Percentiles rank a stretch among this genome's conserved stretches.
phyloP scores from a whole-genome alignment of 2,329 filamentous ascomycete genomes.

The Nannizziopsis arthrosporioides region DNA sequence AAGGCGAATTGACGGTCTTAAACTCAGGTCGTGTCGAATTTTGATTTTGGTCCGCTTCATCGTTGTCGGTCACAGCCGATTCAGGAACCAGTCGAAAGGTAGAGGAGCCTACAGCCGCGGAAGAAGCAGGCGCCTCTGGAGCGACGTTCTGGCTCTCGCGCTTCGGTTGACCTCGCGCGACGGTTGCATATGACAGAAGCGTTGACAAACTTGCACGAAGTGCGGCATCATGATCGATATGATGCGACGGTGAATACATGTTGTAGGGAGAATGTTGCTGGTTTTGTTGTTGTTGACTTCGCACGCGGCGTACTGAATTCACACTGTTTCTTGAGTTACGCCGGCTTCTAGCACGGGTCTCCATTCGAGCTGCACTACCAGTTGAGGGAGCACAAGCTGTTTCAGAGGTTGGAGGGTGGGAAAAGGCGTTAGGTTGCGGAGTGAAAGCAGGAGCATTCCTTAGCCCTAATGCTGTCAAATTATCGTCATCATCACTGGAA shows the following conservation, averaged over 20 bases:
- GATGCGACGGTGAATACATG: conserved; percentile 61
- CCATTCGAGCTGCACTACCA: conserved; percentile 33
- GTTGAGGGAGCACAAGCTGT: conserved; percentile 40
- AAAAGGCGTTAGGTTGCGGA: conserved; percentile 85
- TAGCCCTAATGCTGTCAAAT: conserved; percentile 67
- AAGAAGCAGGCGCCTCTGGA: conserved; percentile 15
- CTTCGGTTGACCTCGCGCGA: conserved; percentile 71
- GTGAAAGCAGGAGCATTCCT: conserved; percentile 51
- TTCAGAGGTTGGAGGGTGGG: conserved; percentile 57
- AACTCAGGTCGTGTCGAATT: conserved; percentile 15
- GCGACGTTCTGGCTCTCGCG: conserved; percentile 24
- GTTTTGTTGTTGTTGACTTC: conserved; percentile 29
- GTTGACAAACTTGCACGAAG: conserved; percentile 89
- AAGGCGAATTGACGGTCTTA: conserved; percentile 14
- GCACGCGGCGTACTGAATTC: conserved; percentile 27
- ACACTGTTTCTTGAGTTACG: conserved; percentile 30
- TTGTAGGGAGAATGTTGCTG: conserved; percentile 47
- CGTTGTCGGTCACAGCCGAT: conserved; percentile 39
- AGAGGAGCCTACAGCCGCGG: conserved; percentile 35
- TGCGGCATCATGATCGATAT: conserved; percentile 84
- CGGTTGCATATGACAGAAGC: conserved; percentile 84
- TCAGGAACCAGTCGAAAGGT: conserved; percentile 50
- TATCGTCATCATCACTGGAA: conserved; percentile 54
- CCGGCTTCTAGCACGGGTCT: conserved; percentile 26
- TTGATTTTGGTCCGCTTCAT: conserved; percentile 12